A percentile compares a stretch with the other conserved stretches of the same genome.
phyloP scores from a whole-genome alignment of 495 filamentous ascomycete species.

The Xylaria scruposa region DNA sequence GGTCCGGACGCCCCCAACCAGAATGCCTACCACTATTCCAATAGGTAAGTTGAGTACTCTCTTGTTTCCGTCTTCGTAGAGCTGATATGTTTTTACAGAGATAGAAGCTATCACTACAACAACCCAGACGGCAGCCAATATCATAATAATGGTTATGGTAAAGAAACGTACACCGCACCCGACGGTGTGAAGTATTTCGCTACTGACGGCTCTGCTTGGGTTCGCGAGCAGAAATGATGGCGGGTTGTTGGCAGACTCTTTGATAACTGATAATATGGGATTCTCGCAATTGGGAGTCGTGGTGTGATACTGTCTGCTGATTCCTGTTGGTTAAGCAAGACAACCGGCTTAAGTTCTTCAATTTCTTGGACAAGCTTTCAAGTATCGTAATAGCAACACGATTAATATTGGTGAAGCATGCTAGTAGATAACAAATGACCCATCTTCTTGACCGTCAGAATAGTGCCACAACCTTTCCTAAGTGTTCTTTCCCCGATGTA shows the following conservation, averaged over 20 bases:
- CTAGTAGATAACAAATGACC: too few relatives aligned
- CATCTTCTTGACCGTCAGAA: too few relatives aligned
- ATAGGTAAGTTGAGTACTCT: constrained; percentile 42
- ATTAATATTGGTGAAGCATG: too few relatives aligned
- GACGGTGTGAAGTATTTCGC: neutral
- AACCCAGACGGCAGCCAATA: neutral
- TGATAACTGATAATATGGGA: too few relatives aligned
- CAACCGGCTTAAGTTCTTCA: too few relatives aligned
- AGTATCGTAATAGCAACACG: too few relatives aligned
- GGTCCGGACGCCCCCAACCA: constrained; percentile 40
- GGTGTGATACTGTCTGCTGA: too few relatives aligned
- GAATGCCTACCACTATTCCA: constrained; percentile 64
- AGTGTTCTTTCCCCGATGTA: too few relatives aligned
- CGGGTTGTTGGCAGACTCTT: neutral
- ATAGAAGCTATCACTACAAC: neutral
- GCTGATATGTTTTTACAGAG: neutral
- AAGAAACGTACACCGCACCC: neutral
- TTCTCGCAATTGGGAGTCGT: too few relatives aligned
- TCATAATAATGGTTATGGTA: neutral
- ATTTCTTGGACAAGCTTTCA: too few relatives aligned
- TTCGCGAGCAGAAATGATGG: constrained; percentile 1
- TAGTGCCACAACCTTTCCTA: too few relatives aligned
- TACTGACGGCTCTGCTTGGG: neutral
- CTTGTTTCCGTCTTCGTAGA: neutral
- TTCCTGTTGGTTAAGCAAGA: too few relatives aligned